Evolutionary conservation across 2,329 filamentous ascomycete genomes (phyloP), one percentile per base, ranked within the genome.

Genomic region (Thielaviopsis ethacetica): DNA sequence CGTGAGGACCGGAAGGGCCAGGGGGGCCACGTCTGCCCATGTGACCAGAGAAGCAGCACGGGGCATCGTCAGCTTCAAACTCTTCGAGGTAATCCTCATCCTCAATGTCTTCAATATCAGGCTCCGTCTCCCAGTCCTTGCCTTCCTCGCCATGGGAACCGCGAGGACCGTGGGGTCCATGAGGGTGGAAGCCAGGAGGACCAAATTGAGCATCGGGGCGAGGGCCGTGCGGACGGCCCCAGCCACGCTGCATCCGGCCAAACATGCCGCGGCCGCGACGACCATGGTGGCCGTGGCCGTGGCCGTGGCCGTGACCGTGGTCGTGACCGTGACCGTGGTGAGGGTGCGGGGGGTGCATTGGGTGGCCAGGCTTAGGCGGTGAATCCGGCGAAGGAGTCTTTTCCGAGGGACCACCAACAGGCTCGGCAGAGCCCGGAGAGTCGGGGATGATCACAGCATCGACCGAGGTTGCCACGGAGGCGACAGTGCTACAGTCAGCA

Each of bases 1-100:
- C 65, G 34, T 66, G 67, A 17, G 63, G 64, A 19, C 61, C 65
- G n/a, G 64, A 64, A 53, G 62, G 65, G n/a, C 66, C 65, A 17
- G 59, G 64, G 65, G 58, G 65, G 63, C n/a, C 63, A 61, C 63
- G 65, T 56, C 65, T 64, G 38, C 63, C 50, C 10, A 26, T 24
- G 13, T 44, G 66, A 61, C 62, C 63, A 27, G 63, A 62, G 51
- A n/a, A 17, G 38, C 17, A n/a, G 38, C 30, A 57, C 56, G 54
- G 62, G 51, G 47, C 47, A 44, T 24, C 57, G 56, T 21, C 59
- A 59, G 13, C 44, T 21, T 60, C 54, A 22, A 62, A 59, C n/a
- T 63, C 59, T 30, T 63, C 62, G 27, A 10, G 38, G 44, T 57
- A 19, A 26, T 56, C 59, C 51, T 61, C 56, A 41, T 51, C 30